Percentiles rank a stretch among this genome's conserved stretches.
phyloP scores from a whole-genome alignment of 257 asterid genomes.

The Catharanthus roseus region DNA sequence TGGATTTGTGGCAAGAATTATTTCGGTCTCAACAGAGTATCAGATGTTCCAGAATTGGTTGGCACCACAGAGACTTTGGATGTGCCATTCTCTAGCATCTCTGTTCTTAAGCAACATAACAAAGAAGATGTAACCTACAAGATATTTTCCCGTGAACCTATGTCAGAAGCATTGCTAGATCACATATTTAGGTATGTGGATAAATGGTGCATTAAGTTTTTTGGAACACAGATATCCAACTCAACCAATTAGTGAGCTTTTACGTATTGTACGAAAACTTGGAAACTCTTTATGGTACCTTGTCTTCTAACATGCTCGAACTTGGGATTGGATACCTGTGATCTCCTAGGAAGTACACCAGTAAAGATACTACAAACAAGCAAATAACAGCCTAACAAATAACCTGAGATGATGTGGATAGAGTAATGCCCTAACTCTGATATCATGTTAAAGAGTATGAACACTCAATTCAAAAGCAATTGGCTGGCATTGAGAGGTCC shows the following conservation, averaged over 20 bases:
- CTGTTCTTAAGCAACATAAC: conserved; percentile 53
- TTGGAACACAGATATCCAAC: background rate
- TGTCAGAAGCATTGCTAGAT: conserved; percentile 66
- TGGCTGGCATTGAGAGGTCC: background rate
- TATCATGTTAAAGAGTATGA: background rate
- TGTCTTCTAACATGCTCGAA: background rate
- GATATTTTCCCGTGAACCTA: conserved; percentile 70
- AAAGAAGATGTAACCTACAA: conserved; percentile 75
- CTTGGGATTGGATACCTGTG: background rate
- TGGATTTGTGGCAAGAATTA: conserved; percentile 46
- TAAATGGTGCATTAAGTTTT: background rate
- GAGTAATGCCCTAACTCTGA: background rate
- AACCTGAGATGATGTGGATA: background rate
- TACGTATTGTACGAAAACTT: background rate
- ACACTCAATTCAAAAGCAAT: background rate
- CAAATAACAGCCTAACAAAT: background rate
- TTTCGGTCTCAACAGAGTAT: conserved; percentile 56
- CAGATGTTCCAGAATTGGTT: conserved; percentile 77
- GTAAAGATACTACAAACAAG: background rate
- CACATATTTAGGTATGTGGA: conserved; percentile 60
- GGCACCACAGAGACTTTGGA: conserved; percentile 75
- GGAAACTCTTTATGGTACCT: background rate
- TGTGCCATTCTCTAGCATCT: conserved; percentile 81
- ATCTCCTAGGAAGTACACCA: background rate
- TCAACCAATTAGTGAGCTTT: background rate